Base-by-base conservation (phyloP, 169 alveolate species). In the Cryptosporidium bovis region DNA sequence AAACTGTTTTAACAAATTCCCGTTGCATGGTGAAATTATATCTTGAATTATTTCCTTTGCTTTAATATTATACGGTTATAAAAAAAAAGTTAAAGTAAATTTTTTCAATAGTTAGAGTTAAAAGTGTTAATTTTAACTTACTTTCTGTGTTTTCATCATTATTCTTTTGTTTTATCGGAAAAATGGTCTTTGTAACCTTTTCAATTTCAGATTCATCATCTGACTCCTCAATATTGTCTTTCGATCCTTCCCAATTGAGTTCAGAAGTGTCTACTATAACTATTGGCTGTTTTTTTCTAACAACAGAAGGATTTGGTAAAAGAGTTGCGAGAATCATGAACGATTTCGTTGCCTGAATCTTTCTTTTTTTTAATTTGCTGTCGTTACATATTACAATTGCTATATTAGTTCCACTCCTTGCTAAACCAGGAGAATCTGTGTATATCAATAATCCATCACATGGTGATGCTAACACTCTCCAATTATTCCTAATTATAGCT, bases 241-340 rank as follows among this genome's bases (percentile, higher is more conserved):
- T 13, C 8, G 53, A 51, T 13, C 8, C 10, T 18, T 69, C 68
- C 83, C 83, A 69, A 12, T 56, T 36, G 2, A 60, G 33, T 24
- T 60, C 66, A 34, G 87, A 34, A 10, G 69, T 15, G 27, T 77
- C 87, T 3, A 77, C 71, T 12, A 77, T 60, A 60, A 77, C 36
- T 53, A 77, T 18, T 34, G 87, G 71, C 27, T 77, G 87, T 27
- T 60, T 60, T 29, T 36, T 77, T 3, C 5, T 24, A 10, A 77
- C 87, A 20, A 77, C 16, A 2, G 87, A 77, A 5, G 87, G 87
- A 62, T 77, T 77, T 44, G 87, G 87, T 18, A 77, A 62, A 40
- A 77, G 33, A 44, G 58, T 56, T 58, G 40, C 64, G 15, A 77
- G 12, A 8, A 77, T 60, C 62, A 62, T 77, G 34, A 77, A 62